These are phyloP conservation scores for Blastocystis hominis DNA, from an alignment of 352 stramenopile genomes.

Conservation along the genomic window DNA sequence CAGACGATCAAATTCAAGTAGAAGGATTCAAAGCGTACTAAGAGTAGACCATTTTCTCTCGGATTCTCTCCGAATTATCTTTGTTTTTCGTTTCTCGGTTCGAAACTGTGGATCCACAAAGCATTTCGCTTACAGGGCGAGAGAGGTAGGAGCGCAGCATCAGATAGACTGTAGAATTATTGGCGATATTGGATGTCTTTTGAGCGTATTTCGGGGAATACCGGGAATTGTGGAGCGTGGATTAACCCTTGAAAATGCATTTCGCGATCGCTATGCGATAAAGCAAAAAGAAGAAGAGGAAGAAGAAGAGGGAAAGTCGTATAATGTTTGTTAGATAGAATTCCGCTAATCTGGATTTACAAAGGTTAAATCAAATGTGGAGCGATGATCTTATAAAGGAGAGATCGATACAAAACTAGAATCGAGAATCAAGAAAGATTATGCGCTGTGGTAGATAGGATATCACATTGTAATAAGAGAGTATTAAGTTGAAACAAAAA, in stretches of 20 bases:
- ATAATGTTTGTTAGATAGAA: neutral
- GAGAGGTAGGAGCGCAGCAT: neutral
- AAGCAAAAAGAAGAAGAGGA: neutral
- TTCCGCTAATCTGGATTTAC: too few relatives aligned
- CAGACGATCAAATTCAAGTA: slow-evolving; percentile 26
- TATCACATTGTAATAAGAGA: too few relatives aligned
- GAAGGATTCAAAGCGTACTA: too few relatives aligned
- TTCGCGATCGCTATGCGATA: neutral
- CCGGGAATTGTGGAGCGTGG: slow-evolving; percentile 1
- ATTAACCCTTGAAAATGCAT: neutral
- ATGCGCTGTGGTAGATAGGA: too few relatives aligned
- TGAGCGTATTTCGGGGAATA: slow-evolving; percentile 1
- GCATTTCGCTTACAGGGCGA: neutral
- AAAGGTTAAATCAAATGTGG: too few relatives aligned
- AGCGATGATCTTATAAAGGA: too few relatives aligned
- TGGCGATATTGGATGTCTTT: neutral
- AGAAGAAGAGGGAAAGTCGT: neutral
- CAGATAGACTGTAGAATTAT: neutral
- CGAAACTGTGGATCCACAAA: neutral
- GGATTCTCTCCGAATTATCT: slow-evolving; percentile 3
- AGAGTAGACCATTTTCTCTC: neutral
- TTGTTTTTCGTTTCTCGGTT: slow-evolving; percentile 7
- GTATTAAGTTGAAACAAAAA: too few relatives aligned
- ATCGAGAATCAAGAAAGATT: too few relatives aligned
- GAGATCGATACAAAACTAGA: too few relatives aligned